Conservation (phyloP, 2,329 filamentous ascomycete species). For the Chaetomium olivaceum region DNA sequence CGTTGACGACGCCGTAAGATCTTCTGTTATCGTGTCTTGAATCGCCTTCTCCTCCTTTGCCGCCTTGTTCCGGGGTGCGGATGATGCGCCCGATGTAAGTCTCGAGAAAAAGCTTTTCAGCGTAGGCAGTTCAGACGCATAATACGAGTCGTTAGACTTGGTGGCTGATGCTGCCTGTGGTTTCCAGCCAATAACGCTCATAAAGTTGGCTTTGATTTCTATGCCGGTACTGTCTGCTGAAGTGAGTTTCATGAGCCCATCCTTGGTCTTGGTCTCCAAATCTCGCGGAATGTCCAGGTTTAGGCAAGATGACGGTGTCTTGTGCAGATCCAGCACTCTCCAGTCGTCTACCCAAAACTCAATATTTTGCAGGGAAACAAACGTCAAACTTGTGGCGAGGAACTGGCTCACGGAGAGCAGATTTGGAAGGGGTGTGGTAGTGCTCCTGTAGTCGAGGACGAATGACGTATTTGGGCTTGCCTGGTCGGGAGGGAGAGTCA, state of each 20-base stretch:
- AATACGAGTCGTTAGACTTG: conserved; percentile 52
- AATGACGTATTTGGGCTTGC: conserved; percentile 79
- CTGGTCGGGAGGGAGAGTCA: conserved; percentile 69
- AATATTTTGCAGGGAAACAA: conserved; percentile 83
- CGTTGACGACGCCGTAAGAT: conserved; percentile 68
- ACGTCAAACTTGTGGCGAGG: conserved; percentile 89
- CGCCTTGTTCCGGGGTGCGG: conserved; percentile 53
- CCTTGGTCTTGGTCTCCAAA: conserved; percentile 78
- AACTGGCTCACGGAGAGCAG: conserved; percentile 88
- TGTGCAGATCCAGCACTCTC: conserved; percentile 73
- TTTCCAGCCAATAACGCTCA: conserved; percentile 86
- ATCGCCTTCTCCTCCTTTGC: conserved; percentile 63
- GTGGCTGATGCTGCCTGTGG: conserved; percentile 47
- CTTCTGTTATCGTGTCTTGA: conserved; percentile 66
- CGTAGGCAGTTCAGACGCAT: conserved; percentile 55
- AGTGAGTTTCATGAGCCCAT: conserved; percentile 83
- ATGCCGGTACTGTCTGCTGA: conserved; percentile 82
- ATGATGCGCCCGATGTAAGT: conserved; percentile 60
- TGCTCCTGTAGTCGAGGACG: conserved; percentile 88
- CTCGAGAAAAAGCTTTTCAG: conserved; percentile 78
- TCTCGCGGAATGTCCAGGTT: conserved; percentile 73
- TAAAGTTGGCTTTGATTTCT: conserved; percentile 88
- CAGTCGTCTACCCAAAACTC: conserved; percentile 91
- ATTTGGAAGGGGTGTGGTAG: conserved; percentile 81
- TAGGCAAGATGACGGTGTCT: conserved; percentile 79